Evolutionary conservation across 768 basidiomycete species (phyloP).

Genomic region (Rhodocollybia butyracea): DNA sequence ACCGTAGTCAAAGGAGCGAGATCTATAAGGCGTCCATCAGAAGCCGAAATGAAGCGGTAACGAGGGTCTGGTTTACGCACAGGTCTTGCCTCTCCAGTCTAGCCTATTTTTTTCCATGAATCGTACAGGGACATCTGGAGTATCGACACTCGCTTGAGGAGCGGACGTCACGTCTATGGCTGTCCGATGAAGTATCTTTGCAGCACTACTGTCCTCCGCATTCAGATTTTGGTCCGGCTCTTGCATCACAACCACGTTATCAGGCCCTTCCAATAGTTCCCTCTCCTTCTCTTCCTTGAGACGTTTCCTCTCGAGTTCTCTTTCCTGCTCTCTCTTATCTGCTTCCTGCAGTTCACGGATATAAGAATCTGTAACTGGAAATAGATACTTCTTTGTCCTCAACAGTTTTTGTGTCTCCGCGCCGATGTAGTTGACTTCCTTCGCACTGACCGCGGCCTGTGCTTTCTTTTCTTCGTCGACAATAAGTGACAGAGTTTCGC

Average conservation of each 20-base stretch:
- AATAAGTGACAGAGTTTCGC: constrained; percentile 40
- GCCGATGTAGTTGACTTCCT: constrained; percentile 71
- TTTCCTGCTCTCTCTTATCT: constrained; percentile 24
- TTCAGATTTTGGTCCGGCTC: constrained; percentile 40
- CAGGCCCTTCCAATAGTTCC: background rate
- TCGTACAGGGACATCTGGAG: constrained; percentile 66
- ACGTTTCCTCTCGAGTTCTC: constrained; percentile 17
- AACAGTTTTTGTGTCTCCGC: constrained; percentile 57
- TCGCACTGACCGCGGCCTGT: constrained; percentile 37
- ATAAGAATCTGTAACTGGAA: constrained; percentile 62
- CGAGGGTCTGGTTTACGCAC: no score
- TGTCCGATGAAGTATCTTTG: constrained; percentile 30
- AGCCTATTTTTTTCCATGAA: constrained; percentile 84
- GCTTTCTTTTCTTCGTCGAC: constrained; percentile 61
- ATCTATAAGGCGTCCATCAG: constrained; percentile 18
- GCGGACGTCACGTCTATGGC: constrained; percentile 22
- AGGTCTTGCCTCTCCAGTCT: constrained; percentile 84
- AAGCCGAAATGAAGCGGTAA: no score
- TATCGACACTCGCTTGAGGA: constrained; percentile 39
- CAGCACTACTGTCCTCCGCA: constrained; percentile 13
- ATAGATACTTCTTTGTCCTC: constrained; percentile 69
- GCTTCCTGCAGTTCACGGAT: constrained; percentile 45
- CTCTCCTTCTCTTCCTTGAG: background rate
- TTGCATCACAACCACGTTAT: constrained; percentile 26
- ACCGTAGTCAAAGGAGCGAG: constrained; percentile 85